These are phyloP conservation scores for Penicillium palitans DNA, from an alignment of 2,329 filamentous ascomycete species.

Conservation along the genomic window DNA sequence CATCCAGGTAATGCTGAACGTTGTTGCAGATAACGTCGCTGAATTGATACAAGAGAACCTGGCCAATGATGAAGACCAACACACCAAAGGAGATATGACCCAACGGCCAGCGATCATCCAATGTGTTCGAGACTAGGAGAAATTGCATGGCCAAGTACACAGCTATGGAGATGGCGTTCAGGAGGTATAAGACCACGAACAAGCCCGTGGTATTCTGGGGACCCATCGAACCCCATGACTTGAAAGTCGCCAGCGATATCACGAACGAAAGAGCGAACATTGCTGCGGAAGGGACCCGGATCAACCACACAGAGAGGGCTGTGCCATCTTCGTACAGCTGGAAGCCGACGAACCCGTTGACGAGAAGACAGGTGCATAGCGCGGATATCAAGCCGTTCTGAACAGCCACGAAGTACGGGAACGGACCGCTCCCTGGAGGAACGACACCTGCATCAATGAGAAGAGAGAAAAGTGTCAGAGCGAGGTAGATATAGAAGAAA, in stretches of 20 bases:
- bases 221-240: conserved; percentile 80
- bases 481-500: conserved; percentile 97
- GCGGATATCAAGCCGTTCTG: conserved; percentile 85
- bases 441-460: conserved; percentile 91
- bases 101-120: conserved; percentile 93
- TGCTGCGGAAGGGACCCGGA: conserved; percentile 72
- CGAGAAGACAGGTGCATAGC: conserved; percentile 81
- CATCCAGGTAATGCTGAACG: conserved; percentile 89
- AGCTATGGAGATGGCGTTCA: conserved; percentile 83
- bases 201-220: conserved; percentile 85
- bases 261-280: conserved; percentile 88
- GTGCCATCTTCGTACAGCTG: conserved; percentile 98
- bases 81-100: conserved; percentile 88
- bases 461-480: conserved; percentile 83
- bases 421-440: conserved; percentile 74
- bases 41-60: conserved; percentile 90
- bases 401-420: conserved; percentile 86
- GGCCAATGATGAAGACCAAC: conserved; percentile 87
- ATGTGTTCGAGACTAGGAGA: conserved; percentile 80
- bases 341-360: conserved; percentile 98
- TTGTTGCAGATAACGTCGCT: conserved; percentile 80
- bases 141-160: conserved; percentile 87
- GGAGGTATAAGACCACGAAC: conserved; percentile 86
- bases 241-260: conserved; percentile 88
- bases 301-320: conserved; percentile 86